Base-by-base conservation (phyloP, 1,284 basidiomycete genomes). In the Heterobasidion parviporum region DNA sequence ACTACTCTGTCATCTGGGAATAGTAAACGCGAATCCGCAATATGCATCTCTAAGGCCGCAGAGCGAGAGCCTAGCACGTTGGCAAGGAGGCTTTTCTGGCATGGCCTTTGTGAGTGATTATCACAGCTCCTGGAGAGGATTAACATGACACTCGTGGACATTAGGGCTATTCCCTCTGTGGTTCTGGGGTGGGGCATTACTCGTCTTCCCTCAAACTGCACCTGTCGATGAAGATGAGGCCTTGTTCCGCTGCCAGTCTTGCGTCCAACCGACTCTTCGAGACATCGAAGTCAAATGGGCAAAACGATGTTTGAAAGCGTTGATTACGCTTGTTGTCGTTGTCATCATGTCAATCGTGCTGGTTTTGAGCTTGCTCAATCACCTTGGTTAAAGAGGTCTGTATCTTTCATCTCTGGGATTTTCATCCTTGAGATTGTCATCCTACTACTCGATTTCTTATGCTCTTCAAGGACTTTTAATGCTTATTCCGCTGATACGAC, bases 131-230 rank as follows among this genome's bases (percentile, higher is more conserved):
- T 53, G 15, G 15, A 9, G 14, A 26, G 12, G 38, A 41, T n/a
- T 41, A n/a, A 41, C 38, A 12, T 41, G 38, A 41, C 12, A 10
- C 38, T 6, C 12, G 38, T 41, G n/a, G 6, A 8, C 6, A 9
- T 15, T n/a, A 54, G 53, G n/a, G 41, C 33, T 54, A 8, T 54
- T 54, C 14, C 45, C 45, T 6, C 33, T 54, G 18, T 54, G 53
- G 44, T 34, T 54, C 12, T 54, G 53, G 53, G 53, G 53, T 15
- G 16, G 20, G 15, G 36, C 41, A 32, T 34, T 53, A 8, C 38
- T 53, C 20, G 16, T n/a, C 43, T 46, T 46, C 3, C 52, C 52
- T 9, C 12, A 12, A 6, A 18, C n/a, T 5, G n/a, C 15, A 8
- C 44, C 15, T 38, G 18, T n/a, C n/a, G 44, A 48, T 18, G 45